Conservation (phyloP, 2,329 filamentous ascomycete species). For the Fusarium sulawesiense region DNA sequence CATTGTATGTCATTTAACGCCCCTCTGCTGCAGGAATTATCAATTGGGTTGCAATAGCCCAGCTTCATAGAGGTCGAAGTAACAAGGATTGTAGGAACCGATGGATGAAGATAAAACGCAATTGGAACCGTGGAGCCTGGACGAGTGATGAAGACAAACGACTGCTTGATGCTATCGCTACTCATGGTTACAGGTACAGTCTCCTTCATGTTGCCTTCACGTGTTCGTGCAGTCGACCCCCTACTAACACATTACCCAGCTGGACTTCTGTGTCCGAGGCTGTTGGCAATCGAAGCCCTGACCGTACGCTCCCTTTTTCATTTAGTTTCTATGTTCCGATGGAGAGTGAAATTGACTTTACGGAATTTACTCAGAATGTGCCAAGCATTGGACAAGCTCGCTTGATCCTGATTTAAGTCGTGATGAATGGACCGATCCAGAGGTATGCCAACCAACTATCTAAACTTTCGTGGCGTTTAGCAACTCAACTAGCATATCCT, state of each 20-base stretch:
- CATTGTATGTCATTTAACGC: not conserved
- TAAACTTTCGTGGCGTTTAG: not conserved
- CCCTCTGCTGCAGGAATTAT: slow-evolving; percentile 1
- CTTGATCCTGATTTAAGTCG: slow-evolving; percentile 7
- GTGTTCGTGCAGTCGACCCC: not conserved
- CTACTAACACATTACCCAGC: not conserved
- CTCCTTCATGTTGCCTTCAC: not conserved
- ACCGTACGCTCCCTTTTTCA: not conserved
- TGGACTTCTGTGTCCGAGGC: slow-evolving; percentile 9
- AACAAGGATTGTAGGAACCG: slow-evolving; percentile 10
- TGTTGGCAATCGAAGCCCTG: slow-evolving; percentile 11
- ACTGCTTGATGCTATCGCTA: slow-evolving; percentile 8
- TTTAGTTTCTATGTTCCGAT: not conserved
- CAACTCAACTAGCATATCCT: slow-evolving; percentile 1
- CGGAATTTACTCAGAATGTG: not conserved
- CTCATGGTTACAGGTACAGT: slow-evolving; percentile 3
- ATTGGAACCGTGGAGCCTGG: slow-evolving; percentile 9
- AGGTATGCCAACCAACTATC: slow-evolving; percentile 1
- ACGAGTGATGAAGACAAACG: slow-evolving; percentile 1
- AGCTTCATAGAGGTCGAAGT: slow-evolving; percentile 6
- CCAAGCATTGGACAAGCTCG: slow-evolving; percentile 12
- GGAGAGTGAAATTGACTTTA: not conserved
- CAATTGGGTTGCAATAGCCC: slow-evolving; percentile 9
- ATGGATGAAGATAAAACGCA: slow-evolving; percentile 10
- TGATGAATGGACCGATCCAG: slow-evolving; percentile 5